Evolutionary conservation across 148 eudicot species (phyloP).

Genomic region (Rhododendron ovatum): DNA sequence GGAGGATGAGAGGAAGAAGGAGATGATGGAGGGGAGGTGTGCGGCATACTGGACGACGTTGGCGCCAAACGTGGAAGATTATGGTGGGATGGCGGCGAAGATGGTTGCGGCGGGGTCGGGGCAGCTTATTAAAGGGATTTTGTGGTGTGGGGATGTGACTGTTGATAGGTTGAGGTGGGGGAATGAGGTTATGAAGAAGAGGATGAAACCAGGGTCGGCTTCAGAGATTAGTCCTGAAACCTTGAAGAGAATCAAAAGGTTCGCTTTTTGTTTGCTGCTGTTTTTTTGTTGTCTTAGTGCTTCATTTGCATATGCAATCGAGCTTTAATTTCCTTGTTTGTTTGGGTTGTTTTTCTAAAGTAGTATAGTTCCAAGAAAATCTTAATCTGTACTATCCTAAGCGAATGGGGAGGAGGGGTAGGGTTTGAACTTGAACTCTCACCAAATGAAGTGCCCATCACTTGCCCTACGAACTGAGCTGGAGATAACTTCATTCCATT

Average conservation of each 20-base stretch:
- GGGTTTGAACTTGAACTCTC: neutral
- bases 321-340: neutral
- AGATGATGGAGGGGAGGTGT: constrained; percentile 61
- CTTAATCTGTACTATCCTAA: neutral
- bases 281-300: neutral
- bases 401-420: neutral
- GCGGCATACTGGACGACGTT: constrained; percentile 93
- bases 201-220: constrained; percentile 41
- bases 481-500: neutral
- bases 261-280: constrained; percentile 5
- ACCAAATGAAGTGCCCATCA: neutral
- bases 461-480: neutral
- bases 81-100: constrained; percentile 69
- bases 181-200: constrained; percentile 57
- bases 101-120: constrained; percentile 80
- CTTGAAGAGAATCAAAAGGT: constrained; percentile 75
- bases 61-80: constrained; percentile 97
- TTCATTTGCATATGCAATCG: neutral
- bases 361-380: neutral
- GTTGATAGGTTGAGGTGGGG: constrained; percentile 87
- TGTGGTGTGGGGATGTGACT: constrained; percentile 99
- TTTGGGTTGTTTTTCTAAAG: neutral
- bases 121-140: constrained; percentile 77
- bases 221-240: constrained; percentile 60
- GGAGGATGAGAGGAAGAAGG: constrained; percentile 43